Evolutionary conservation across 1,284 basidiomycete genomes (phyloP).

Genomic region (Coniferiporia weirii): DNA sequence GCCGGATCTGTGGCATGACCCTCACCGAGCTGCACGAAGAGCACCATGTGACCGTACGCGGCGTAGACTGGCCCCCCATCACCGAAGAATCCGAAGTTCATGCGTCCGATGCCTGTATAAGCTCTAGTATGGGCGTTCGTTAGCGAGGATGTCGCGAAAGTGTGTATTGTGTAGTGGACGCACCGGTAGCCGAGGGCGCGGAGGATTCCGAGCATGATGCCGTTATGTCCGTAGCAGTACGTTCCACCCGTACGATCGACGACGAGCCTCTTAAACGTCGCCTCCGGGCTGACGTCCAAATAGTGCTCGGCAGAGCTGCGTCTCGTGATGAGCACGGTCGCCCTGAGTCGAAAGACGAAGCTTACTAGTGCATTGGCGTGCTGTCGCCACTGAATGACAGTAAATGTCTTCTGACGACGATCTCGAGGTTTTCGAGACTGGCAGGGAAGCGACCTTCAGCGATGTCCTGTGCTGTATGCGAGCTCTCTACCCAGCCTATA

Average conservation of each 20-base stretch:
- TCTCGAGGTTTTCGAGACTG: conserved; percentile 14
- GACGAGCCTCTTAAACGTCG: conserved; percentile 19
- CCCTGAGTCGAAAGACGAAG: neutral
- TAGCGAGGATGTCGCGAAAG: neutral
- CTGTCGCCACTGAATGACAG: conserved; percentile 20
- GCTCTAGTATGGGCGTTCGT: neutral
- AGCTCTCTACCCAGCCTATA: conserved; percentile 4
- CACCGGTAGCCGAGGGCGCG: conserved; percentile 21
- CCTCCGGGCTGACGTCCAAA: conserved; percentile 17
- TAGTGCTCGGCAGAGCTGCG: conserved; percentile 16
- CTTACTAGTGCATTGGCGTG: conserved; percentile 21
- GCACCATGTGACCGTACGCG: conserved; percentile 17
- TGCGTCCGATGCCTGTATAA: conserved; percentile 9
- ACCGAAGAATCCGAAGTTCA: conserved; percentile 8
- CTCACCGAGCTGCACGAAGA: conserved; percentile 18
- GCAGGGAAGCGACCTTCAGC: conserved; percentile 8
- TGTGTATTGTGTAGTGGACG: neutral
- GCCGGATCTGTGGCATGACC: conserved; percentile 7
- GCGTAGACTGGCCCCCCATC: conserved; percentile 1
- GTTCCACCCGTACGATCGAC: conserved; percentile 11
- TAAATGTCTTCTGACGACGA: conserved; percentile 16
- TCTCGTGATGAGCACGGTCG: no score
- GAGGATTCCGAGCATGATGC: conserved; percentile 19
- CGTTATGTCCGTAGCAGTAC: conserved; percentile 21
- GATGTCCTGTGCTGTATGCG: conserved; percentile 5